A percentile compares a stretch with the other conserved stretches of the same genome.
These are phyloP conservation scores for Scheffersomyces illinoinensis DNA, from an alignment of 1,139 yeast species.

Conservation along the genomic window DNA sequence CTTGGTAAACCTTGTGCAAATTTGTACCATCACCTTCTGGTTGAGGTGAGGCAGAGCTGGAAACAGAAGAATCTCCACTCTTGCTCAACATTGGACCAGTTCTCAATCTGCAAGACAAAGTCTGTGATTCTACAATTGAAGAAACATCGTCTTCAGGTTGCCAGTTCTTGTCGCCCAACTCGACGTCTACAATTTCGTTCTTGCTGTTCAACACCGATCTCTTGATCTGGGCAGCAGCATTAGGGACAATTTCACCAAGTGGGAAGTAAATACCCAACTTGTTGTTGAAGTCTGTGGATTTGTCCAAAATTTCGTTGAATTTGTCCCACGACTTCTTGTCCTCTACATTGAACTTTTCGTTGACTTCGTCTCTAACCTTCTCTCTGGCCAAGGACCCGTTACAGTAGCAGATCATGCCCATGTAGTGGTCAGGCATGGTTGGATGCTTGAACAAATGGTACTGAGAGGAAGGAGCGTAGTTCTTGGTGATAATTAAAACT, in stretches of 20 bases:
- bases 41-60: conserved; percentile 5
- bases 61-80: conserved; percentile 2
- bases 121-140: conserved; percentile 84
- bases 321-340: conserved; percentile 56
- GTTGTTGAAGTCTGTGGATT: conserved; percentile 33
- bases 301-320: conserved; percentile 59
- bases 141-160: conserved; percentile 63
- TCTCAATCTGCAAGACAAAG: conserved; percentile 78
- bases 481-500: conserved; percentile 74
- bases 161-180: conserved; percentile 32
- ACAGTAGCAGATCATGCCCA: conserved; percentile 96
- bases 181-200: conserved; percentile 13
- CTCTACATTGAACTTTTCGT: conserved; percentile 38
- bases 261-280: conserved; percentile 84
- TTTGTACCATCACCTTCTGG: conserved; percentile 1
- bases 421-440: conserved; percentile 69
- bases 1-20: conserved; percentile 20
- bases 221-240: conserved; percentile 60
- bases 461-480: conserved; percentile 75
- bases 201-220: conserved; percentile 45
- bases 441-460: conserved; percentile 90
- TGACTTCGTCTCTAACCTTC: conserved; percentile 63
- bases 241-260: conserved; percentile 85
- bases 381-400: conserved; percentile 91
- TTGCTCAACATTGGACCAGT: conserved; percentile 64